Evolutionary conservation across 208 protist species (phyloP).

Genomic region (Willaertia magna): DNA sequence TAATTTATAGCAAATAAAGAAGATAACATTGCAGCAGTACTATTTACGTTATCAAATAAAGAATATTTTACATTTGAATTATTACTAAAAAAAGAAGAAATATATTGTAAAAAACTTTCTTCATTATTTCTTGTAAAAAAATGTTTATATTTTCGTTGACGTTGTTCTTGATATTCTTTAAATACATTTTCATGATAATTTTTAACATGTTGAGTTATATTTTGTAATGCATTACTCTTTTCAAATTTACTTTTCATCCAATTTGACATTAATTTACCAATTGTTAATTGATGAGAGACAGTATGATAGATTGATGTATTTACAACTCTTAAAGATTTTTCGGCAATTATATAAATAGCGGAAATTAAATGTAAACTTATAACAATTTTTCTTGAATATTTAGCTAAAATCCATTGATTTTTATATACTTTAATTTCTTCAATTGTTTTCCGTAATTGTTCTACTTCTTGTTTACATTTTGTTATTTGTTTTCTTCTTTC

Average conservation of each 20-base stretch:
- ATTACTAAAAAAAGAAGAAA: not conserved
- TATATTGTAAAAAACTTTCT: no score
- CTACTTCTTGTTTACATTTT: not conserved
- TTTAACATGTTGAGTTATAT: not conserved
- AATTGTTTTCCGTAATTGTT: not conserved
- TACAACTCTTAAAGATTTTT: not conserved
- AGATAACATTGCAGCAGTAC: not conserved
- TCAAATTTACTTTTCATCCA: not conserved
- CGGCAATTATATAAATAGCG: not conserved
- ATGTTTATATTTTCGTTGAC: not conserved
- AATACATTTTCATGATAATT: not conserved
- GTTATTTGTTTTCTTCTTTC: not conserved
- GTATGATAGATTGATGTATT: not conserved
- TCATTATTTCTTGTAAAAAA: no score
- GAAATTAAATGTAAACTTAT: not conserved
- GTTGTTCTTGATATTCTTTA: not conserved
- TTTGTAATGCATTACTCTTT: not conserved
- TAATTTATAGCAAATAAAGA: no score
- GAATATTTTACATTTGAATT: not conserved
- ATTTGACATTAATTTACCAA: not conserved
- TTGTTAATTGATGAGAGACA: not conserved
- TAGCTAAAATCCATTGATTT: not conserved
- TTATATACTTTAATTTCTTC: not conserved
- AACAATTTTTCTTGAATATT: not conserved
- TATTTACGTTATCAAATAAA: not conserved